Evolutionary conservation across 306 rosid species (phyloP).

Genomic region (Vigna reflexopilosa): DNA sequence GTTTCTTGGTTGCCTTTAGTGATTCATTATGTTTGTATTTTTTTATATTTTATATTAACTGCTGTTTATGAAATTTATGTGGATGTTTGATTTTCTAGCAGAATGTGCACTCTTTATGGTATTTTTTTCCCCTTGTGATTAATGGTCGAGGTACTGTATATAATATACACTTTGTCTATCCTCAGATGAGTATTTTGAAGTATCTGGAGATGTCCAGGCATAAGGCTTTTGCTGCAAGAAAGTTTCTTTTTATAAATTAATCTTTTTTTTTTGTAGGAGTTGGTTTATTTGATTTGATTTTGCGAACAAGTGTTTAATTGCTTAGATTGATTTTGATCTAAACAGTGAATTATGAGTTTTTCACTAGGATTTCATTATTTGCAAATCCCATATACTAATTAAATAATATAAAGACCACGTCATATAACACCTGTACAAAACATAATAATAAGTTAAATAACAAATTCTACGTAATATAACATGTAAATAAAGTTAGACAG

Average conservation of each 20-base stretch:
- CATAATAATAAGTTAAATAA: no score
- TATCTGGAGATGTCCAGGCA: conserved; percentile 38
- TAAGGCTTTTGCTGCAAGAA: conserved; percentile 39
- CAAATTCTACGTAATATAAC: no score
- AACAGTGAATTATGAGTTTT: no score
- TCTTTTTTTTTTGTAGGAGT: no score
- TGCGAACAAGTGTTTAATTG: no score
- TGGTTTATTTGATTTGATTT: no score
- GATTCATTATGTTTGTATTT: not conserved
- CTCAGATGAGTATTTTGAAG: conserved; percentile 62
- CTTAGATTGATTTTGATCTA: no score
- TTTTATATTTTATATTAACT: not conserved
- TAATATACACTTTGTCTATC: conserved; percentile 8
- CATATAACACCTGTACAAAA: no score
- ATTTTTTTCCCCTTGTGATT: conserved; percentile 2
- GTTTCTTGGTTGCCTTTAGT: not conserved
- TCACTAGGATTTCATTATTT: no score
- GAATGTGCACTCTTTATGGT: conserved; percentile 19
- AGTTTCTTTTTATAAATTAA: conserved; percentile 18
- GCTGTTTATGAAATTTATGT: conserved; percentile 1
- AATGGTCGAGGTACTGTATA: conserved; percentile 5
- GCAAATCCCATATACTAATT: no score
- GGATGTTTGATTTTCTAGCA: not conserved
- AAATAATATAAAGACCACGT: no score
- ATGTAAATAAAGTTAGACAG: no score